A percentile compares a stretch with the other conserved stretches of the same genome.
These are phyloP conservation scores for Capsicum rhomboideum DNA, from an alignment of 257 asterid species.

Conservation along the genomic window DNA sequence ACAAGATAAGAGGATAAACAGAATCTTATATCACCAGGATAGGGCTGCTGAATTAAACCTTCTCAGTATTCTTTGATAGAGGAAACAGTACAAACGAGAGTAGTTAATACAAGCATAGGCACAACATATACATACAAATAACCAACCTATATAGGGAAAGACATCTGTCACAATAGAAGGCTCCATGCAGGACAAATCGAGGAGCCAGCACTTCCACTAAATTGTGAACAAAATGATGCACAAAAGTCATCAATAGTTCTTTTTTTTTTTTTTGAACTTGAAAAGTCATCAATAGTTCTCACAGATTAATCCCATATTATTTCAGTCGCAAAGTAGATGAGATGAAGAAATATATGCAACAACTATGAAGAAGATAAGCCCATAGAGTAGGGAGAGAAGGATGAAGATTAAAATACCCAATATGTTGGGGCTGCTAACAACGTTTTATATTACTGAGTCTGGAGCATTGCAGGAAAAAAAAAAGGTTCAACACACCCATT, in stretches of 20 bases:
- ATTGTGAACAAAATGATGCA: too few species aligned
- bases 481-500: neutral
- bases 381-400: neutral
- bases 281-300: neutral
- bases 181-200: neutral
- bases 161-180: neutral
- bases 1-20: neutral
- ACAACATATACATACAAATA: too few species aligned
- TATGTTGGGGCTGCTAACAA: neutral
- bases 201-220: neutral
- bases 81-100: neutral
- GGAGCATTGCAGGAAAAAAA: conserved; percentile 5
- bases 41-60: neutral
- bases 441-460: conserved; percentile 9
- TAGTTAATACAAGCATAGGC: neutral
- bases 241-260: too few species aligned
- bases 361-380: neutral
- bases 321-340: neutral
- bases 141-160: neutral
- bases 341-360: neutral
- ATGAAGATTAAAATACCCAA: neutral
- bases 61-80: neutral
- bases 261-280: too few species aligned
- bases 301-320: neutral
- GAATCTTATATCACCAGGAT: neutral